Evolutionary conservation across 129 eudicot genomes (phyloP).

Genomic region (Saposhnikovia divaricata): DNA sequence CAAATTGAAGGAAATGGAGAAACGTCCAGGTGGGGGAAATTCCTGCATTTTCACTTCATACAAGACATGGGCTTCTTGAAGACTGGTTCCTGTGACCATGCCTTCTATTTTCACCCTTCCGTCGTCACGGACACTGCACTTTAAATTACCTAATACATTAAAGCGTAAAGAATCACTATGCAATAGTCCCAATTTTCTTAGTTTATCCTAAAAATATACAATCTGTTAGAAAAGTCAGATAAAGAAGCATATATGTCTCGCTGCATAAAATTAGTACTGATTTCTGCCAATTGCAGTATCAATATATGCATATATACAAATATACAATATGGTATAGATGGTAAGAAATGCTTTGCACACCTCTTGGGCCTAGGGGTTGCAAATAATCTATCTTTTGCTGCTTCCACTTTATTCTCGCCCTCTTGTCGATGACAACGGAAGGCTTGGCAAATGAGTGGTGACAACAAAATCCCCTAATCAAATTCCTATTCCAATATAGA

Average conservation of each 20-base stretch:
- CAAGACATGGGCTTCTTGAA: constrained; percentile 14
- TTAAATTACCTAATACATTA: constrained; percentile 38
- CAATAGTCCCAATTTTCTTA: background rate
- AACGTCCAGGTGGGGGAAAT: constrained; percentile 46
- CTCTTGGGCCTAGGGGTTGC: background rate
- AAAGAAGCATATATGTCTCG: background rate
- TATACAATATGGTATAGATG: background rate
- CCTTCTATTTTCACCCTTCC: constrained; percentile 53
- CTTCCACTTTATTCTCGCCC: background rate
- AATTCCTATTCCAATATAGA: background rate
- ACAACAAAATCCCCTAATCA: background rate
- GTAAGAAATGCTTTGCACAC: background rate
- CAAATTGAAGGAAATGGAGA: constrained; percentile 47
- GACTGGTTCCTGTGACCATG: constrained; percentile 23
- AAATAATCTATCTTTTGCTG: background rate
- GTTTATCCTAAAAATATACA: background rate
- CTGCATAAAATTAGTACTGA: background rate
- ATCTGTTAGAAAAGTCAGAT: background rate
- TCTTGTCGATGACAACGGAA: background rate
- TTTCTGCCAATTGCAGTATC: background rate
- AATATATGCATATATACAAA: background rate
- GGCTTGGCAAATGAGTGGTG: background rate
- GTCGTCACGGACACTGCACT: constrained; percentile 34
- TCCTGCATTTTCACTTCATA: constrained; percentile 44
- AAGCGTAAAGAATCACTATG: background rate